phyloP scores from a whole-genome alignment of 768 basidiomycete genomes.

The Russula sp. region DNA sequence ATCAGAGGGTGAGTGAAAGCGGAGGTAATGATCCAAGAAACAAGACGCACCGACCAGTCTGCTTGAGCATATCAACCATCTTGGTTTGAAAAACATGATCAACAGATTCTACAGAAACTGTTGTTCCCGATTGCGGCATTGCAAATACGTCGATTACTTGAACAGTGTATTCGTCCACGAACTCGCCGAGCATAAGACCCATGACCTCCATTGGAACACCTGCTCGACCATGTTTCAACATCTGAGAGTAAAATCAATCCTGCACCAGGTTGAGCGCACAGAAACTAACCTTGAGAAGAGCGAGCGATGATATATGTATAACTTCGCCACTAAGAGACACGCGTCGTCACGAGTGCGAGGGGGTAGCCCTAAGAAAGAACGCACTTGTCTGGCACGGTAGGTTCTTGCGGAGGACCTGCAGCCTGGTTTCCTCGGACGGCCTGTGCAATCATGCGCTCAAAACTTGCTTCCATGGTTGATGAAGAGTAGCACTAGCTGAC shows the following conservation, averaged over 20 bases:
- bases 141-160: slow-evolving; percentile 97
- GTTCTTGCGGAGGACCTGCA: slow-evolving; percentile 42
- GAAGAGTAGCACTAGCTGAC: slow-evolving; percentile 9
- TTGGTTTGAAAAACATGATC: slow-evolving; percentile 98
- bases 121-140: slow-evolving; percentile 98
- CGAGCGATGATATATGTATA: slow-evolving; percentile 95
- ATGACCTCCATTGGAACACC: slow-evolving; percentile 99
- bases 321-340: slow-evolving; percentile 69
- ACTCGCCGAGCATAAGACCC: slow-evolving; percentile 97
- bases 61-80: slow-evolving; percentile 99
- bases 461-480: slow-evolving; percentile 34
- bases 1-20: slow-evolving; percentile 5
- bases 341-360: slow-evolving; percentile 14
- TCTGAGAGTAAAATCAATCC: slow-evolving; percentile 50
- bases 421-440: slow-evolving; percentile 30
- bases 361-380: slow-evolving; percentile 28
- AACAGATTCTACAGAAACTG: slow-evolving; percentile 95
- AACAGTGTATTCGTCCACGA: slow-evolving; percentile 95
- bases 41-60: slow-evolving; percentile 82
- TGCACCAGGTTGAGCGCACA: neutral
- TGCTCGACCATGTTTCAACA: slow-evolving; percentile 98
- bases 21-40: neutral
- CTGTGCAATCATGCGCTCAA: slow-evolving; percentile 39
- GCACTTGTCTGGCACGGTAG: slow-evolving; percentile 72
- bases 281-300: slow-evolving; percentile 83